A percentile compares a stretch with the other conserved stretches of the same genome.
These are phyloP conservation scores for Cryptococcus amylolentus DNA, from an alignment of 1,284 basidiomycete genomes.

Conservation along the genomic window DNA sequence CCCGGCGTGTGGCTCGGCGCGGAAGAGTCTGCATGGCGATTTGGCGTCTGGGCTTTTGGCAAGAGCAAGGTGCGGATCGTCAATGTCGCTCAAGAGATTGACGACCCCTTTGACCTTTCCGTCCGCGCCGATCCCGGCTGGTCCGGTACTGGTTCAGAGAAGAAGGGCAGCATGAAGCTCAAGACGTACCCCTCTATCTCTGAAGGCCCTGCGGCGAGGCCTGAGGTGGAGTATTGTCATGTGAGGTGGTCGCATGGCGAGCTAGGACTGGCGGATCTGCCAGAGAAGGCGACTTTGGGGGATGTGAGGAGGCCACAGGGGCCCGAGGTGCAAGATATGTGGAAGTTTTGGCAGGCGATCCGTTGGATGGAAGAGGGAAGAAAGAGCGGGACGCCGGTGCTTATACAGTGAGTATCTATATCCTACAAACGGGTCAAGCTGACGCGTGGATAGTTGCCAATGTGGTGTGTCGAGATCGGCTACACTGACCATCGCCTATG, in stretches of 20 bases:
- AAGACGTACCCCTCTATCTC: conserved; percentile 12
- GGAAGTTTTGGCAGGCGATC: conserved; percentile 74
- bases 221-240: conserved; percentile 84
- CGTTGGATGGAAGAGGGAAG: conserved; percentile 73
- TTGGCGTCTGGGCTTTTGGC: conserved; percentile 25
- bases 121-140: conserved; percentile 19
- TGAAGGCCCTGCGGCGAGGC: conserved; percentile 53
- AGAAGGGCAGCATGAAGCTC: conserved; percentile 20
- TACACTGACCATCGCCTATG: conserved; percentile 85
- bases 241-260: conserved; percentile 93
- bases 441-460: conserved; percentile 65
- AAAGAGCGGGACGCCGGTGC: conserved; percentile 67
- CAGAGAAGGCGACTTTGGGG: conserved; percentile 15
- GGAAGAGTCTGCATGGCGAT: conserved; percentile 75
- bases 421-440: background rate
- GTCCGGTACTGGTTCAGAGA: background rate
- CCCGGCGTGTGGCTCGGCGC: conserved; percentile 90
- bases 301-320: conserved; percentile 15
- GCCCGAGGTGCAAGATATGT: conserved; percentile 8
- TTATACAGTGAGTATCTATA: conserved; percentile 69
- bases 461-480: conserved; percentile 94
- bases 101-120: conserved; percentile 63
- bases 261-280: conserved; percentile 68
- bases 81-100: conserved; percentile 93
- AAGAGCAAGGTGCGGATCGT: conserved; percentile 54